Evolutionary conservation across 495 filamentous ascomycete species (phyloP).

Genomic region (Staphylotrichum tortipilum): DNA sequence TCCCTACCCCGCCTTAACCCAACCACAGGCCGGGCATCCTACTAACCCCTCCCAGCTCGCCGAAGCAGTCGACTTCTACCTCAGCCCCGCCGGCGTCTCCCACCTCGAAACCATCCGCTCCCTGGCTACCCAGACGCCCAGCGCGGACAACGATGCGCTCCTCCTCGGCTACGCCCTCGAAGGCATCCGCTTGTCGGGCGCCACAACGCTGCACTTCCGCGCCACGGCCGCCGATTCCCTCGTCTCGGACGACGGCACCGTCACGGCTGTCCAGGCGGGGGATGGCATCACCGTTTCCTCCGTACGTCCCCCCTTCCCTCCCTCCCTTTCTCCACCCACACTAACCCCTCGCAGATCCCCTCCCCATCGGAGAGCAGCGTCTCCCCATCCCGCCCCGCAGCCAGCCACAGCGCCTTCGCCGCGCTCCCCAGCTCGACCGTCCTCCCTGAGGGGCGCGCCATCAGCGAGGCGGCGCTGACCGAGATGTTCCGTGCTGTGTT

Average conservation of each 20-base stretch:
- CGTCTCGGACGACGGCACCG: conserved; percentile 41
- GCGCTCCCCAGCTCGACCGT: conserved; percentile 51
- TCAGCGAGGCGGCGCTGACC: conserved; percentile 53
- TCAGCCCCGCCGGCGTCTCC: conserved; percentile 43
- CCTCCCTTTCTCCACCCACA: conserved; percentile 16
- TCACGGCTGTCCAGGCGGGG: conserved; percentile 33
- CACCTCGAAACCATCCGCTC: conserved; percentile 52
- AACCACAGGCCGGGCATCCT: conserved; percentile 4
- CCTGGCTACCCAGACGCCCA: conserved; percentile 34
- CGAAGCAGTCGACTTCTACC: conserved; percentile 72
- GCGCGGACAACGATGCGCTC: conserved; percentile 27
- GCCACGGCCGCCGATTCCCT: conserved; percentile 38
- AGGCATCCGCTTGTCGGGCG: conserved; percentile 41
- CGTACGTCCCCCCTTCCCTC: conserved; percentile 28
- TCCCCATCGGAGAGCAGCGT: conserved; percentile 62
- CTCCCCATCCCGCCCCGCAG: conserved; percentile 56
- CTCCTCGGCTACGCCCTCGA: conserved; percentile 48
- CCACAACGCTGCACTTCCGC: conserved; percentile 43
- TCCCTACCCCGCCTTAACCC: background rate
- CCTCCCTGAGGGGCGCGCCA: conserved; percentile 45
- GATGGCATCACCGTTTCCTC: conserved; percentile 45
- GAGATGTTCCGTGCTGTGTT: conserved; percentile 63
- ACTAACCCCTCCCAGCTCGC: conserved; percentile 39
- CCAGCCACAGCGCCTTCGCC: conserved; percentile 59
- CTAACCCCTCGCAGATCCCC: conserved; percentile 45